Conservation (phyloP, 208 protist genomes). For the Crithidia bombi region DNA sequence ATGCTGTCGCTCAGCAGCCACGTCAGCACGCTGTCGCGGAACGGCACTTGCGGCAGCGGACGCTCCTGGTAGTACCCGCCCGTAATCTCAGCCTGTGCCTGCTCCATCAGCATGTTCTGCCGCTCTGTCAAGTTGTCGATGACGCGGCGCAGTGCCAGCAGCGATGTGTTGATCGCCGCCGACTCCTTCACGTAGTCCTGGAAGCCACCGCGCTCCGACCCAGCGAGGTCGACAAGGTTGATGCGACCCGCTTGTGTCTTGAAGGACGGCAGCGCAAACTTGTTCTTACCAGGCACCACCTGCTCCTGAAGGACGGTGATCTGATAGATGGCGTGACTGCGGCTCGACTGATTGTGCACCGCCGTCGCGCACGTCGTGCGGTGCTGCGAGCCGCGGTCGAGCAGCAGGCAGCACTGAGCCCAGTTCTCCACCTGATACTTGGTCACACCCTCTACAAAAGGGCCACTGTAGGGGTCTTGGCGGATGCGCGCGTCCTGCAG, state of each 20-base stretch:
- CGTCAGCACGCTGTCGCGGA: conserved; percentile 89
- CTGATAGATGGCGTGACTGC: conserved; percentile 92
- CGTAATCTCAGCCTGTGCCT: conserved; percentile 78
- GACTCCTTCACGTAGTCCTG: conserved; percentile 92
- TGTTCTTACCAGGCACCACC: conserved; percentile 70
- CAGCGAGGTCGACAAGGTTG: conserved; percentile 92
- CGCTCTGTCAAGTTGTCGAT: conserved; percentile 91
- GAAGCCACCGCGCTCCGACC: conserved; percentile 90
- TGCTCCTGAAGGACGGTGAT: conserved; percentile 84
- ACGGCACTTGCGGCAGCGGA: conserved; percentile 88
- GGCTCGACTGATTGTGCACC: conserved; percentile 89
- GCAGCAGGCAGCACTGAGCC: conserved; percentile 85
- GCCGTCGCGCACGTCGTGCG: conserved; percentile 93
- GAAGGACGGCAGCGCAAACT: conserved; percentile 62
- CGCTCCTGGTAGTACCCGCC: conserved; percentile 58
- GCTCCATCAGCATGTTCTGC: conserved; percentile 91
- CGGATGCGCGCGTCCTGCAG: conserved; percentile 90
- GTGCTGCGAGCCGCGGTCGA: conserved; percentile 90
- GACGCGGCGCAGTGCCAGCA: conserved; percentile 82
- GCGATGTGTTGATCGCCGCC: conserved; percentile 90
- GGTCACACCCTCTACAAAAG: conserved; percentile 90
- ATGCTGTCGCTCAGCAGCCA: conserved; percentile 93
- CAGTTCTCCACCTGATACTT: conserved; percentile 91
- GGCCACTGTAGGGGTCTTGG: conserved; percentile 85
- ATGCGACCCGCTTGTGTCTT: conserved; percentile 81